Percentiles rank a stretch among this genome's conserved stretches.
Conservation (phyloP, 2,329 filamentous ascomycete genomes). For the Ascochyta fabae region DNA sequence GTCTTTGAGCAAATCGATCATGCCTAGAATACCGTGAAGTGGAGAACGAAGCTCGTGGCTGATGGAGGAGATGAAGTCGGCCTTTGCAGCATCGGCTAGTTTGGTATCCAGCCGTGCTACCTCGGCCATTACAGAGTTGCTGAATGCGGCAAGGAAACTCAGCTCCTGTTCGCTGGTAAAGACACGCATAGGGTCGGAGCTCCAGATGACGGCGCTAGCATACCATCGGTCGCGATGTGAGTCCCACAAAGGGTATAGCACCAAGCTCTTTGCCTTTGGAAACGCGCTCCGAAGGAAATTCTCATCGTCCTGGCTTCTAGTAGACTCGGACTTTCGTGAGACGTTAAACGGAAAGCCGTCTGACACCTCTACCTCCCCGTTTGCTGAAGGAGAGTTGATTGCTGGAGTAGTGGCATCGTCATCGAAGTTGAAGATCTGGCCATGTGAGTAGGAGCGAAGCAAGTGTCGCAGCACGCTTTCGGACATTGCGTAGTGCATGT, state of each 20-base stretch:
- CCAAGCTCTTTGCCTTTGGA: slow-evolving; percentile 46
- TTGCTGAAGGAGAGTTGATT: slow-evolving; percentile 27
- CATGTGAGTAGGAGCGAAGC: slow-evolving; percentile 43
- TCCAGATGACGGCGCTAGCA: slow-evolving; percentile 49
- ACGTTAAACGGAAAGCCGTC: slow-evolving; percentile 33
- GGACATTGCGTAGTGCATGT: slow-evolving; percentile 33
- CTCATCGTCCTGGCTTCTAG: slow-evolving; percentile 43
- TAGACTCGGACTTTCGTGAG: slow-evolving; percentile 39
- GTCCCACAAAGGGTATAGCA: slow-evolving; percentile 51
- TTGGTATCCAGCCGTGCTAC: slow-evolving; percentile 49
- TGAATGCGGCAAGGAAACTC: slow-evolving; percentile 48
- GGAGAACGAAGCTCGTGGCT: slow-evolving; percentile 68
- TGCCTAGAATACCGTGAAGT: slow-evolving; percentile 64
- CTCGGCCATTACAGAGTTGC: slow-evolving; percentile 50
- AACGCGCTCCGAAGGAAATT: slow-evolving; percentile 41
- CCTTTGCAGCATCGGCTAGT: slow-evolving; percentile 56
- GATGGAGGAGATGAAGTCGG: slow-evolving; percentile 65
- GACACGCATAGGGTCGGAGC: slow-evolving; percentile 45
- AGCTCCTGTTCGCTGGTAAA: slow-evolving; percentile 49
- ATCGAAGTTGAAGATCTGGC: slow-evolving; percentile 50
- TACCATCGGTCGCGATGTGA: slow-evolving; percentile 48
- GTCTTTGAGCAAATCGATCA: slow-evolving; percentile 44
- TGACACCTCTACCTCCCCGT: slow-evolving; percentile 22
- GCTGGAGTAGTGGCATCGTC: slow-evolving; percentile 26
- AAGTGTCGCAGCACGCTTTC: slow-evolving; percentile 44